Conservation (phyloP, 2,329 filamentous ascomycete genomes). For the Bipolaris zeicola region DNA sequence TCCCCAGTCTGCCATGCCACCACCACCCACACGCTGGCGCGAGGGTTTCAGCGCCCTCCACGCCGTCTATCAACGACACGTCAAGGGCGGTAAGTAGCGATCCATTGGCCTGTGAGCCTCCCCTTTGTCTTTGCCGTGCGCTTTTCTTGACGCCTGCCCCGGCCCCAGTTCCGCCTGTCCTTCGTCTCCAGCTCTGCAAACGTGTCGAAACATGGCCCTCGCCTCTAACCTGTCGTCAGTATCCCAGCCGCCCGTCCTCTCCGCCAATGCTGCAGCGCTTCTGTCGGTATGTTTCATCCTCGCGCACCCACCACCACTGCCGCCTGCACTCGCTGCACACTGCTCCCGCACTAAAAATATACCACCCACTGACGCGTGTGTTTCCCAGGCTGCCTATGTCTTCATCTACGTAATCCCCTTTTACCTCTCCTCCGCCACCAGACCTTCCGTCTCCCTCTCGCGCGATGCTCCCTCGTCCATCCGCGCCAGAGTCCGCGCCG, state of each 20-base stretch:
- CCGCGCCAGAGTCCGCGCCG: constrained; percentile 79
- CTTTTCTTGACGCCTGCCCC: constrained; percentile 30
- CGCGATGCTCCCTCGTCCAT: constrained; percentile 91
- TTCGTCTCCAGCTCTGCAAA: constrained; percentile 17
- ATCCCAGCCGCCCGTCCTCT: constrained; percentile 45
- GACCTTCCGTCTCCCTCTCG: constrained; percentile 77
- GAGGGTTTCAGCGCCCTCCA: constrained; percentile 40
- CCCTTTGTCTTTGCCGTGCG: constrained; percentile 16
- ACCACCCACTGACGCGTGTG: constrained; percentile 25
- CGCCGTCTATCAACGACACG: constrained; percentile 38
- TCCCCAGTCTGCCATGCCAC: constrained; percentile 28
- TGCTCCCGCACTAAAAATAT: constrained; percentile 11
- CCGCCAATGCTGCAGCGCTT: constrained; percentile 42
- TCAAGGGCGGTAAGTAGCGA: constrained; percentile 47
- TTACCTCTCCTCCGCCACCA: constrained; percentile 79
- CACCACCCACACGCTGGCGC: constrained; percentile 42
- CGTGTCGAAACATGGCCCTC: constrained; percentile 20
- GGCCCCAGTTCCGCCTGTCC: constrained; percentile 3
- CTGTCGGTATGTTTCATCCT: constrained; percentile 48
- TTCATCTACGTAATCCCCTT: constrained; percentile 88
- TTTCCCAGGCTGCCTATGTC: constrained; percentile 74
- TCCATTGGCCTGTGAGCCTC: constrained; percentile 41
- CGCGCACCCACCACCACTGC: constrained; percentile 23
- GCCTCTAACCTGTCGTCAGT: constrained; percentile 44
- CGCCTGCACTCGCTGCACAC: constrained; percentile 11